Evolutionary conservation across 2,329 filamentous ascomycete species (phyloP).

Genomic region (Nannizzia gypsea): DNA sequence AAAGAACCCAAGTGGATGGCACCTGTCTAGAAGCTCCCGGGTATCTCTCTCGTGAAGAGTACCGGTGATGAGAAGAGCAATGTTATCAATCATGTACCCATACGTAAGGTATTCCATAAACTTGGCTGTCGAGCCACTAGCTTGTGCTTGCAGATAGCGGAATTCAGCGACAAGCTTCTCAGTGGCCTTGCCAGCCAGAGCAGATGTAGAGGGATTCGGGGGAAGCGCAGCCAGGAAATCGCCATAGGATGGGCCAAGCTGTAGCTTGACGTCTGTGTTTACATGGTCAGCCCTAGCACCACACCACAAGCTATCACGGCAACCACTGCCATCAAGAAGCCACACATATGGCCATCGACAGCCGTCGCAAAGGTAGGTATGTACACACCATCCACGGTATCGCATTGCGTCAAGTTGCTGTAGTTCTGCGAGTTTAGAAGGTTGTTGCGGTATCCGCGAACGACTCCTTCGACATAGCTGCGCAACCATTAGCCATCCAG

Average conservation of each 20-base stretch:
- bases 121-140: constrained; percentile 76
- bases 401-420: constrained; percentile 91
- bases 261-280: constrained; percentile 78
- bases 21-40: constrained; percentile 84
- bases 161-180: constrained; percentile 98
- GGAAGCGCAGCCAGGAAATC: constrained; percentile 90
- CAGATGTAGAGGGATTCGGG: constrained; percentile 91
- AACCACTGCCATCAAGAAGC: background rate
- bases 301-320: background rate
- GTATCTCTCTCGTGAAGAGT: constrained; percentile 97
- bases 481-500: background rate
- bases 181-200: constrained; percentile 86
- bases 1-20: constrained; percentile 96
- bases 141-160: constrained; percentile 87
- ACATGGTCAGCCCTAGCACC: constrained; percentile 8
- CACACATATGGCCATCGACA: background rate
- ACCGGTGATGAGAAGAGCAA: constrained; percentile 92
- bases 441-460: constrained; percentile 90
- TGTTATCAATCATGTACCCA: constrained; percentile 99
- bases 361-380: background rate
- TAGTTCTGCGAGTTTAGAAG: constrained; percentile 86
- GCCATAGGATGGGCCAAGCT: constrained; percentile 91
- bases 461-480: constrained; percentile 94
- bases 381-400: constrained; percentile 77
- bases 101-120: constrained; percentile 99